These are phyloP conservation scores for Elaeis guineensis DNA, from an alignment of 176 grass and related monocot genomes.

Conservation along the genomic window DNA sequence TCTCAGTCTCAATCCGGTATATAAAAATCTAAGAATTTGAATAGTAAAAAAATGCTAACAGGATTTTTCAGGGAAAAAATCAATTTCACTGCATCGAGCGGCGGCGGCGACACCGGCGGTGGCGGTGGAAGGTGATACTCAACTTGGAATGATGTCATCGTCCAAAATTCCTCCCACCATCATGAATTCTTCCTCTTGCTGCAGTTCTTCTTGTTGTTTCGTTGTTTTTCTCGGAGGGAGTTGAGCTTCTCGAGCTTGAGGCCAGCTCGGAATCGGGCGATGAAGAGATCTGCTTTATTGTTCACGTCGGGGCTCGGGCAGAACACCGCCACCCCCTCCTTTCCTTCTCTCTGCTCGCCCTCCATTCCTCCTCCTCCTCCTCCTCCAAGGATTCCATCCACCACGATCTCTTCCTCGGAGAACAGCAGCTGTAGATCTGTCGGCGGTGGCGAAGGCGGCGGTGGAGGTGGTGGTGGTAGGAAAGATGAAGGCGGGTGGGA, in stretches of 20 bases:
- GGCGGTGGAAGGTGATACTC: too few relatives aligned
- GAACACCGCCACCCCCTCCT: constrained; percentile 35
- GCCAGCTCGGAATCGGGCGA: constrained; percentile 53
- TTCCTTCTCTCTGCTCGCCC: constrained; percentile 11
- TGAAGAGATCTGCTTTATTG: constrained; percentile 80
- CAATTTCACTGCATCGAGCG: too few relatives aligned
- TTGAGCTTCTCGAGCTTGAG: constrained; percentile 90
- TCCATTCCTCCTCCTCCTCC: constrained; percentile 12
- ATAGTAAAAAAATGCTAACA: too few relatives aligned
- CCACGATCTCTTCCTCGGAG: background rate
- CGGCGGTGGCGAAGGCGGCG: constrained; percentile 39
- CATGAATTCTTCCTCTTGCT: constrained; percentile 12
- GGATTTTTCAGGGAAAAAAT: too few relatives aligned
- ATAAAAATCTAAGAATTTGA: too few relatives aligned
- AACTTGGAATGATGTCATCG: background rate
- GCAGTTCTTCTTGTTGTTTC: constrained; percentile 1
- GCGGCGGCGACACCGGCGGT: too few relatives aligned
- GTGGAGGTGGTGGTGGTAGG: constrained; percentile 32
- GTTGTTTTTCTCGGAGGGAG: constrained; percentile 62
- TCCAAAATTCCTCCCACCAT: constrained; percentile 2
- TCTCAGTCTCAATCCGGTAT: too few relatives aligned
- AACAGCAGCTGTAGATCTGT: background rate
- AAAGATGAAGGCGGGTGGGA: constrained; percentile 43
- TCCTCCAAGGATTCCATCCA: background rate
- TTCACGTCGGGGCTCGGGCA: constrained; percentile 95